Evolutionary conservation across 2,329 filamentous ascomycete genomes (phyloP), one percentile per base, ranked within the genome.

Genomic region (Alternaria sp.): DNA sequence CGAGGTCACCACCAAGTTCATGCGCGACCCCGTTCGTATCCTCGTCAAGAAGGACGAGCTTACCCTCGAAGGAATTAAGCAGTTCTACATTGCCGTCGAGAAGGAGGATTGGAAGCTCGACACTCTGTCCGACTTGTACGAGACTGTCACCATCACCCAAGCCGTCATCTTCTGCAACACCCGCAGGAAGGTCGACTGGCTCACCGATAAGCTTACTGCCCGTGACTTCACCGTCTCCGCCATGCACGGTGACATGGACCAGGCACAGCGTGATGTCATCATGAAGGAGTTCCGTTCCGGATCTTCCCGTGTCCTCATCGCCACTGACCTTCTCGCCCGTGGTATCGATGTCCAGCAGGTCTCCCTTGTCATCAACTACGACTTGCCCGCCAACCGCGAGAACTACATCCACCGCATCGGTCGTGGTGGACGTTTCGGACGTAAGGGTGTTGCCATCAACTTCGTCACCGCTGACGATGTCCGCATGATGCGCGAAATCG

Each of bases 81-180:
- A 99, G 82, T 99, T 97, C 86, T 99, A 97, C 86, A 98, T 99
- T 83, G 95, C 95, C 61, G 95, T 99, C 61, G 95, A 99, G 87
- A 98, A 99, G 88, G 95, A 99, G 82, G 95, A 99, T 79, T 99
- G 95, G 95, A 99, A 99, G 85, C 90, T 99, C 69, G 95, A 99
- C 82, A 99, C 95, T 62, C 92, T 99, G 65, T 98, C 92, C 75
- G 95, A 99, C 83, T 84, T 99, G 72, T 99, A 99, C 86, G 95
- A 99, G 85, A 99, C 95, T 56, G 91, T 99, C 79, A 99, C 95
- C 80, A 99, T 98, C 78, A 99, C 95, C 73, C 95, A 99, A 83
- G 95, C 95, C 60, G 95, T 99, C 82, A 99, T 99, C 84, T 99
- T 99, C 91, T 99, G 95, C 89, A 99, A 99, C 90, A 99, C 95